These are phyloP conservation scores for Silene coronaria DNA, from an alignment of 179 eudicot genomes.

Conservation along the genomic window DNA sequence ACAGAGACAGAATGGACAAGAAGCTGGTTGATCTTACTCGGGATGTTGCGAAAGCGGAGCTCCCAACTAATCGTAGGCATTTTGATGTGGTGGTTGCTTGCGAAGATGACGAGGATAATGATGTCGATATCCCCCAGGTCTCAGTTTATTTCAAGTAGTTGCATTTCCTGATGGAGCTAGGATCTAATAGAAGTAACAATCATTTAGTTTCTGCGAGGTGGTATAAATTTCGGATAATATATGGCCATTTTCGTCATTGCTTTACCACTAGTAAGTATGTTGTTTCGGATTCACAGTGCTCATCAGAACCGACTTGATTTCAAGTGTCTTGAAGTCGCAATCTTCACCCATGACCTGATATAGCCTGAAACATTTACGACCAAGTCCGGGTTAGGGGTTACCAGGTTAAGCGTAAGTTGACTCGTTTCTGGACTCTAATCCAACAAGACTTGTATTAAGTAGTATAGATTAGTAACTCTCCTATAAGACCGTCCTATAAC, in stretches of 20 bases:
- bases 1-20: conserved; percentile 66
- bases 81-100: conserved; percentile 80
- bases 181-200: not conserved
- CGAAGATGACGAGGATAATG: conserved; percentile 70
- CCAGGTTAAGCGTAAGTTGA: no score
- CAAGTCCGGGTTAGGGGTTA: no score
- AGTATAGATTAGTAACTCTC: no score
- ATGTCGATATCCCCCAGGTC: conserved; percentile 73
- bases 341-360: no score
- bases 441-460: no score
- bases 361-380: no score
- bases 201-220: not conserved
- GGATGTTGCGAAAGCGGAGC: conserved; percentile 69
- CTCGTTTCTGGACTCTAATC: no score
- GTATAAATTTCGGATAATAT: not conserved
- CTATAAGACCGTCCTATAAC: no score
- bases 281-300: no score
- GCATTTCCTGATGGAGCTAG: not conserved
- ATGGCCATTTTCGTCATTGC: not conserved
- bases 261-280: not conserved
- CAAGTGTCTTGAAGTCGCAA: no score
- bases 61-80: conserved; percentile 58
- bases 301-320: no score
- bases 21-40: conserved; percentile 58
- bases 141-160: conserved; percentile 43